A percentile compares a stretch with the other conserved stretches of the same genome.
phyloP scores from a whole-genome alignment of 179 eudicot genomes.

The Sideroxylon spinosum region DNA sequence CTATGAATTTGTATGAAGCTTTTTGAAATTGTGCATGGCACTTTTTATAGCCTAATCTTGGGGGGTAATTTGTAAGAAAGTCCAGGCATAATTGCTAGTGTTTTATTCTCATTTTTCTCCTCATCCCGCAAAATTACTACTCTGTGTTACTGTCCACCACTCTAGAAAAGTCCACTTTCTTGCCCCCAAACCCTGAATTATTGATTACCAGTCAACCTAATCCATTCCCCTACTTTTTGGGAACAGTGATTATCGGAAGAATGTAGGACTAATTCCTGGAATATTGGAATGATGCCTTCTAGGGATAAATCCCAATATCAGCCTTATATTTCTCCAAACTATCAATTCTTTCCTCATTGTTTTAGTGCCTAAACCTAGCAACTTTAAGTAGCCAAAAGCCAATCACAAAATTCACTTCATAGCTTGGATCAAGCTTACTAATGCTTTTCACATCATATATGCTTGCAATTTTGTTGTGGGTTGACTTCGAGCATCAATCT shows the following conservation, averaged over 20 bases:
- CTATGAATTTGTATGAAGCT: background rate
- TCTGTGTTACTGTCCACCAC: background rate
- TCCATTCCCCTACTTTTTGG: background rate
- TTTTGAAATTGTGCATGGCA: background rate
- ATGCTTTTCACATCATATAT: background rate
- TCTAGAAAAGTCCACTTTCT: background rate
- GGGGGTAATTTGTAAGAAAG: background rate
- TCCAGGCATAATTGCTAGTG: background rate
- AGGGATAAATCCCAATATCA: background rate
- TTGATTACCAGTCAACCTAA: background rate
- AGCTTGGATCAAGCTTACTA: background rate
- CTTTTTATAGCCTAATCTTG: background rate
- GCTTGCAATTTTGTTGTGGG: conserved; percentile 2
- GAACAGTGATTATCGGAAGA: background rate
- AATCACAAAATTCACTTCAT: background rate
- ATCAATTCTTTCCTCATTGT: background rate
- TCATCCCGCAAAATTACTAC: background rate
- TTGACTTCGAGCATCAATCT: background rate
- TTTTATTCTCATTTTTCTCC: too few relatives aligned
- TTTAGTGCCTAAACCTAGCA: background rate
- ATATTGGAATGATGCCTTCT: background rate
- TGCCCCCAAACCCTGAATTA: background rate
- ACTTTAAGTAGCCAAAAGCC: conserved; percentile 2
- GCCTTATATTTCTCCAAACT: background rate
- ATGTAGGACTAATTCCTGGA: background rate